These are phyloP conservation scores for Tinospora cordifolia DNA, from an alignment of 164 flowering plant genomes.

Conservation along the genomic window DNA sequence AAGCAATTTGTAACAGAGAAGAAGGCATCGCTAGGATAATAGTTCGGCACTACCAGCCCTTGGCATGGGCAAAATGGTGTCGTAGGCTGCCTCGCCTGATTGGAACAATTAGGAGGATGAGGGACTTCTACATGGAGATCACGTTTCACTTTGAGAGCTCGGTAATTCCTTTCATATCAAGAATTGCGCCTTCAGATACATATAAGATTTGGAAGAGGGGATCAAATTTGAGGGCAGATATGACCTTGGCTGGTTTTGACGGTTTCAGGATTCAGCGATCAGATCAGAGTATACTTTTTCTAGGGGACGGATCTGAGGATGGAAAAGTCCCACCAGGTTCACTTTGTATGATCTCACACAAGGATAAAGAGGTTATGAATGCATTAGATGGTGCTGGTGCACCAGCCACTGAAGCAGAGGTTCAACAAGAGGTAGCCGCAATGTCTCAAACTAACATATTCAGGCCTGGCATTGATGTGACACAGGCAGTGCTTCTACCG, in stretches of 20 bases:
- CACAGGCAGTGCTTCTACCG: conserved; percentile 22
- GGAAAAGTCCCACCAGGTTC: conserved; percentile 20
- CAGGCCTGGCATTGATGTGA: conserved; percentile 24
- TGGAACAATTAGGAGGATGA: conserved; percentile 24
- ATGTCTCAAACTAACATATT: conserved; percentile 22
- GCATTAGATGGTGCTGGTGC: conserved; percentile 20
- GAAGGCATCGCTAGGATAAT: conserved; percentile 23
- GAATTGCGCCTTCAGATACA: conserved; percentile 30
- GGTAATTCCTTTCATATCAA: conserved; percentile 26
- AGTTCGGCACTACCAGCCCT: conserved; percentile 23
- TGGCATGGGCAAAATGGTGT: conserved; percentile 27
- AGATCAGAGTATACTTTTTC: conserved; percentile 21
- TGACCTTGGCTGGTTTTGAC: conserved; percentile 32
- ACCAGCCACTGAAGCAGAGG: conserved; percentile 17
- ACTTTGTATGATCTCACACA: conserved; percentile 18
- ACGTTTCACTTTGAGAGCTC: conserved; percentile 30
- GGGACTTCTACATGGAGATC: conserved; percentile 30
- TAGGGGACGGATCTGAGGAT: conserved; percentile 23
- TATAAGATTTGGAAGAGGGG: conserved; percentile 29
- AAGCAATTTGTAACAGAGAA: conserved; percentile 24
- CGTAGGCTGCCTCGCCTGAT: conserved; percentile 26
- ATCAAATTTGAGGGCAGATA: conserved; percentile 28
- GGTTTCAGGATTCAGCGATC: conserved; percentile 26
- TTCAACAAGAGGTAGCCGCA: conserved; percentile 17
- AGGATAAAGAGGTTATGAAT: conserved; percentile 22